These are phyloP conservation scores for Graphiopsis chlorocephala DNA, from an alignment of 2,329 filamentous ascomycete genomes.

Conservation along the genomic window DNA sequence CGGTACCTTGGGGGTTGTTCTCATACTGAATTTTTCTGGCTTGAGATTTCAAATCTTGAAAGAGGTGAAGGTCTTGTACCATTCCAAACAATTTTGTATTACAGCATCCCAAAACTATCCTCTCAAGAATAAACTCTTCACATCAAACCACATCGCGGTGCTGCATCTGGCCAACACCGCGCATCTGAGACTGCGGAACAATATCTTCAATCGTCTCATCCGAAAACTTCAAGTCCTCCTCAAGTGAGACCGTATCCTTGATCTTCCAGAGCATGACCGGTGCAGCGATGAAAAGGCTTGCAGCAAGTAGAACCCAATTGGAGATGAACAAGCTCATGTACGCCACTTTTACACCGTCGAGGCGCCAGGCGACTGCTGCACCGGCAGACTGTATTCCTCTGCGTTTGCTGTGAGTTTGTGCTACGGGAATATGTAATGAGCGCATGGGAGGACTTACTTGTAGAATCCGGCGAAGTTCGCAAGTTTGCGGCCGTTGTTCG, in stretches of 20 bases:
- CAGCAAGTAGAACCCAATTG: conserved; percentile 73
- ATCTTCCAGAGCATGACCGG: conserved; percentile 79
- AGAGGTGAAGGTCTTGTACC: too few species aligned
- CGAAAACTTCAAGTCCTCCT: conserved; percentile 79
- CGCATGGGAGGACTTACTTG: conserved; percentile 79
- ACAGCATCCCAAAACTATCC: background rate
- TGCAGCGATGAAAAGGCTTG: conserved; percentile 69
- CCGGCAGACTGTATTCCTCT: conserved; percentile 77
- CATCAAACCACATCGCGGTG: background rate
- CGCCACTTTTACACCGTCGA: conserved; percentile 60
- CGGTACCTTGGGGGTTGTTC: too few species aligned
- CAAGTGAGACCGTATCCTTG: conserved; percentile 72
- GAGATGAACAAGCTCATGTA: conserved; percentile 71
- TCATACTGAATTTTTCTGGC: too few species aligned
- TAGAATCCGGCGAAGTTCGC: conserved; percentile 91
- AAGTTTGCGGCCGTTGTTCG: conserved; percentile 86
- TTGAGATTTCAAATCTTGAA: too few species aligned
- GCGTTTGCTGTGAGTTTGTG: background rate
- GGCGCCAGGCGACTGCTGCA: conserved; percentile 69
- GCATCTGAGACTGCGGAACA: conserved; percentile 9
- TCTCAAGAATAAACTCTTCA: background rate
- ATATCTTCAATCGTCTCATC: conserved; percentile 80
- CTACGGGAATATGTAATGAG: background rate
- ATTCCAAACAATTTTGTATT: too few species aligned
- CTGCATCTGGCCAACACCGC: background rate